Evolutionary conservation across 2,329 filamentous ascomycete genomes (phyloP), one percentile per base, ranked within the genome.

Genomic region (Cladorrhinum sp.): DNA sequence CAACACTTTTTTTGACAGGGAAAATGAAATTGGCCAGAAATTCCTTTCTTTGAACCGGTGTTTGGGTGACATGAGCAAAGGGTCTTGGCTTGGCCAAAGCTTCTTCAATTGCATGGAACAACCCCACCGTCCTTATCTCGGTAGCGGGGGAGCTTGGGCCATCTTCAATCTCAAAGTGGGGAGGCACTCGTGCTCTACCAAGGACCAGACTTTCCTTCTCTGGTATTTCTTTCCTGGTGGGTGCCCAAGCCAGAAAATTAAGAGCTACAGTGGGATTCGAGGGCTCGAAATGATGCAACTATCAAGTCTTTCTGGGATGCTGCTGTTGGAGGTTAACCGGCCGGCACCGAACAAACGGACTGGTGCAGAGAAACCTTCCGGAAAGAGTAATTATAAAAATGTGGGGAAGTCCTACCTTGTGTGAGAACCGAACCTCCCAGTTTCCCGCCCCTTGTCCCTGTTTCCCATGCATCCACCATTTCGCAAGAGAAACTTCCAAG

Each of bases 381-480:
- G 26, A 28, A 62, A 56, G 26, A 26, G 60, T 52, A 52, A 64
- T 61, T 57, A 20, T 46, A 59, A 51, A 61, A 55, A 52, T 57
- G 60, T 64, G 63, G 63, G 46, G 60, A 58, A 30, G 9, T 49
- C 26, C 46, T 55, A 49, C 55, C 49, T 30, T 30, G 26, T 5
- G 18, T 21, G n/a, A 36, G 33, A 46, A 48, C 21, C 53, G 42
- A 58, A 56, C 24, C 55, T 36, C 18, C 39, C 58, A 56, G 55
- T 52, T 59, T 58, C 58, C 63, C 60, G 56, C 23, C 33, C 56
- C 26, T 36, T 46, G 18, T 36, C 53, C 42, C 51, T 51, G 57
- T 36, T 56, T n/a, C 30, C 56, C 16, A 16, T 20, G 18, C 42
- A 56, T 55, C 53, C 39, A 56, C 49, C 49, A 33, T 55, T 55